Base-by-base conservation (phyloP, 257 asterid species). In the Ajuga chamaepitys region DNA sequence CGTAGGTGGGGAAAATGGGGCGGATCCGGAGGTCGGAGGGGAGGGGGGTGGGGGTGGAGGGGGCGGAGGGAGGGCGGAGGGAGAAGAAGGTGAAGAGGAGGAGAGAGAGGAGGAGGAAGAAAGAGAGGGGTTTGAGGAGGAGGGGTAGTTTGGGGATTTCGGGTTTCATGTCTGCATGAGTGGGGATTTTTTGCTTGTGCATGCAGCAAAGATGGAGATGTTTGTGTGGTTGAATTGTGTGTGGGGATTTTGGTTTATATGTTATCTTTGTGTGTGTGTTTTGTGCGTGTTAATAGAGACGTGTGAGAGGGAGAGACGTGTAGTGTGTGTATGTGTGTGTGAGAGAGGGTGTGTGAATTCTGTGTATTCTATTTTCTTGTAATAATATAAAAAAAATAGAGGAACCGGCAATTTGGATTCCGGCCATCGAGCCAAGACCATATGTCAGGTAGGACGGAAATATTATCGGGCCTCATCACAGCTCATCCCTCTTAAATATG, bases 1-100 rank as follows among this genome's bases (percentile, higher is more conserved):
- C 95, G 82, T 92, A 92, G 75, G 97, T 70, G 42, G 80, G 1
- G 79, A 86, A 92, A 0, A 97, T 97, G 71, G 93, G 86, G n/a
- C 98, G 89, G 77, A 92, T 89, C 80, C 74, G 79, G 35, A 92
- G 86, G 51, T 73, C 98, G 18, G 86, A 21, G 3, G 86, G 77
- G 64, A 74, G 78, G 5, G 28, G 8, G 9, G 58, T 62, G 12
- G 62, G 20, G 64, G 60, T 1, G 68, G 69, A 8, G 18, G 69
- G 24, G 48, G 26, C 71, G 67, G 60, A 34, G 22, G 73, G 30
- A 28, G 28, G 81, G 56, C 18, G 76, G 35, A 81, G 68, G 12
- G 81, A 80, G 67, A 85, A 71, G 62, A 85, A 75, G 71, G 67
- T 51, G 40, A 81, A 57, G 73, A 85, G 54, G 67, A 79, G 65